Evolutionary conservation across 179 eudicot genomes (phyloP), one percentile per base, ranked within the genome.

Genomic region (Heliamphora ciliata): DNA sequence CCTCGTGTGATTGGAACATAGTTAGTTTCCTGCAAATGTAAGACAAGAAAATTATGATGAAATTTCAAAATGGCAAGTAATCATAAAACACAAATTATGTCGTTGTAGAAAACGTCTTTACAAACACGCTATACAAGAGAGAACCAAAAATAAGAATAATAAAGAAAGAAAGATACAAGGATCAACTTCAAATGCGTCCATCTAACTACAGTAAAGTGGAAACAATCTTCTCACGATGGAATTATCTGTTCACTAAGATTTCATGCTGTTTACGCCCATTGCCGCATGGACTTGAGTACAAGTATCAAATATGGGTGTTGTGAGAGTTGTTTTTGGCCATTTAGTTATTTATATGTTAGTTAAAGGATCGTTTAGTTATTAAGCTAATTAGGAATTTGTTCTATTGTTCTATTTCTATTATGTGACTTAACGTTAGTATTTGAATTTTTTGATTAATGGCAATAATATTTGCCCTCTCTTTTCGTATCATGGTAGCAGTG

Each of bases 1-100:
- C 99, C 99, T 9, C 94, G 91, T 48, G 90, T 90, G 76, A 96
- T 96, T 70, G 99, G 92, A 86, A 94, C 96, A 82, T 91, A 96
- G 79, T 86, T 84, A 24, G 90, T 92, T 85, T 96, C 99, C 99
- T 96, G 91, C 73, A 82, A 86, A 81, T 59, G 69, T 44, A 58
- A 78, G 77, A 54, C 46, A 82, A 82, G 58, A 74, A 40, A 75
- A 74, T 60, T 3, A 51, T 9, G 56, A 85, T 79, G 79, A 52
- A 46, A 67, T 52, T 48, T 78, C 56, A 56, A 64, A 58, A 67
- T 67, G 17, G 69, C 13, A 74, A 50, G 40, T 55, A 73, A 73
- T 48, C 40, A 51, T 10, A 10, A 73, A 73, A 50, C 17, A 18
- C 46, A n/a, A 76, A 44, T 40, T 15, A 69, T 55, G 11, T 18